Evolutionary conservation across 208 protist species (phyloP).

Genomic region (Angomonas ambiguus): DNA sequence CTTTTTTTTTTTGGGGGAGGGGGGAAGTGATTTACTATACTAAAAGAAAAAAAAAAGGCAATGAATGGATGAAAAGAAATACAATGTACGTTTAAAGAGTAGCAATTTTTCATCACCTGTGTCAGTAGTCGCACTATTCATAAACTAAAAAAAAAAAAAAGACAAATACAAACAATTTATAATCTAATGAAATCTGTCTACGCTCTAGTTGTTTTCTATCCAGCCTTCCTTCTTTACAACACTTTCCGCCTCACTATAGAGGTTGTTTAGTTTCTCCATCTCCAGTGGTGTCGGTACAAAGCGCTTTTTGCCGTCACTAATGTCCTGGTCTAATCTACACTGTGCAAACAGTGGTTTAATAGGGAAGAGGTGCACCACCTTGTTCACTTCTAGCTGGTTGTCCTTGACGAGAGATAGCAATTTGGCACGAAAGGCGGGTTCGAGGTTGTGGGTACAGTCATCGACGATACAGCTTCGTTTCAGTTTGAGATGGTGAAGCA

Average conservation of each 20-base stretch:
- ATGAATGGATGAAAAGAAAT: too few species aligned
- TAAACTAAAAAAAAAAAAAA: not conserved
- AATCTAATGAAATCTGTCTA: not conserved
- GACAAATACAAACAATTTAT: constrained; percentile 4
- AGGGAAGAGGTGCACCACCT: constrained; percentile 48
- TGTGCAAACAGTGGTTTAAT: constrained; percentile 61
- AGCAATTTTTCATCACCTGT: not conserved
- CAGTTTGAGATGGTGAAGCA: constrained; percentile 33
- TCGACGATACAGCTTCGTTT: constrained; percentile 66
- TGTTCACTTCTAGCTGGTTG: constrained; percentile 30
- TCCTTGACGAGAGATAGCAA: constrained; percentile 29
- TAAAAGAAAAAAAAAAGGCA: not conserved
- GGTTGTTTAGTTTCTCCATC: constrained; percentile 41
- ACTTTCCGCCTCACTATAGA: constrained; percentile 25
- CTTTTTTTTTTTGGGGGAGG: not conserved
- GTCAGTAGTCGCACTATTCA: not conserved
- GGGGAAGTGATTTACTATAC: not conserved
- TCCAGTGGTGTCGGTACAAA: constrained; percentile 33
- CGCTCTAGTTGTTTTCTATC: constrained; percentile 29
- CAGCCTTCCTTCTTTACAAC: constrained; percentile 59
- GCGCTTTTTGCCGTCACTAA: constrained; percentile 39
- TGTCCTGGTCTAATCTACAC: constrained; percentile 46
- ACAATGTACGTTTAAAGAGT: not conserved
- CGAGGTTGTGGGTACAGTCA: constrained; percentile 56
- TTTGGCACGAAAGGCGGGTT: constrained; percentile 35